Evolutionary conservation across 2,329 filamentous ascomycete genomes (phyloP).

Genomic region (Alternaria sp.): DNA sequence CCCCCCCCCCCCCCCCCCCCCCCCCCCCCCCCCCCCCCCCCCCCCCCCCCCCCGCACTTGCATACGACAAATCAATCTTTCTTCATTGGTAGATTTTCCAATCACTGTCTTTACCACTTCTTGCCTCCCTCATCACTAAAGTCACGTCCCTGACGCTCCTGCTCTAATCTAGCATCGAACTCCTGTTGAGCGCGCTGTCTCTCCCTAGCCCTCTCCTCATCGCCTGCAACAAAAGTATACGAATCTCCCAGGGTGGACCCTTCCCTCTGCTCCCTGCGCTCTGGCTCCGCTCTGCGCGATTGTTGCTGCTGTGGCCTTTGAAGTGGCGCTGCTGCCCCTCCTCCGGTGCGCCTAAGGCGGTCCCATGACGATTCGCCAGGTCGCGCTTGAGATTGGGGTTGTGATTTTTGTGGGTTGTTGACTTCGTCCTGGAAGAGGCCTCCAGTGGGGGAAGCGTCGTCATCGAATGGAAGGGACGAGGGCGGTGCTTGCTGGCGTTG

Average conservation of each 20-base stretch:
- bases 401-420: slow-evolving; percentile 11
- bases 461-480: slow-evolving; percentile 27
- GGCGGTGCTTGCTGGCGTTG: slow-evolving; percentile 17
- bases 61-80: neutral
- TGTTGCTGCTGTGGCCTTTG: slow-evolving; percentile 20
- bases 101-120: slow-evolving; percentile 32
- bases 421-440: slow-evolving; percentile 44
- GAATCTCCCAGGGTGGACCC: slow-evolving; percentile 50
- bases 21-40: too few species aligned
- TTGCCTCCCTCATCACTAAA: slow-evolving; percentile 42
- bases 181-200: slow-evolving; percentile 57
- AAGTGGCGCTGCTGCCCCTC: slow-evolving; percentile 25
- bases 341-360: slow-evolving; percentile 44
- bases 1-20: too few species aligned
- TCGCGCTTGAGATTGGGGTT: slow-evolving; percentile 20
- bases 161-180: slow-evolving; percentile 58
- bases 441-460: slow-evolving; percentile 48
- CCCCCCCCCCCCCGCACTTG: too few species aligned
- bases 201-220: slow-evolving; percentile 53
- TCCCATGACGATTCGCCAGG: slow-evolving; percentile 54
- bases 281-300: slow-evolving; percentile 22
- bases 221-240: slow-evolving; percentile 53
- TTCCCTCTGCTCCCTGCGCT: slow-evolving; percentile 34
- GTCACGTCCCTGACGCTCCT: slow-evolving; percentile 56
- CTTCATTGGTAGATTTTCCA: neutral